phyloP scores from a whole-genome alignment of 129 eudicot genomes.

The Erigeron canadensis region DNA sequence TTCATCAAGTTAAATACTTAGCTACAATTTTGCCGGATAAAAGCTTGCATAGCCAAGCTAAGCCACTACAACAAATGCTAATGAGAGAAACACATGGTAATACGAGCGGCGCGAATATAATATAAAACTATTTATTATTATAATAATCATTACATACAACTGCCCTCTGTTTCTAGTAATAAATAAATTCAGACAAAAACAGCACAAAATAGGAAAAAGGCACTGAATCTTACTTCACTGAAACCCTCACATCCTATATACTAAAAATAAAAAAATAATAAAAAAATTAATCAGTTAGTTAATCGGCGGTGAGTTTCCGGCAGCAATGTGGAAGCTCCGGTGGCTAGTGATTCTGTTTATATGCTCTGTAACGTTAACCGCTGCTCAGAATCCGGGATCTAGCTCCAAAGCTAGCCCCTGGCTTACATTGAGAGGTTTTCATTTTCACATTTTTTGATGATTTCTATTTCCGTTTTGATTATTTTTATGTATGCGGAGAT shows the following conservation, averaged over 20 bases:
- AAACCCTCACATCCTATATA: constrained; percentile 20
- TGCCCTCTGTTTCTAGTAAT: constrained; percentile 18
- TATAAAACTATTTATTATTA: background rate
- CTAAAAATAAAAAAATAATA: background rate
- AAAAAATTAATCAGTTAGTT: background rate
- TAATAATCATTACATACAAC: constrained; percentile 23
- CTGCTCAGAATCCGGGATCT: constrained; percentile 30
- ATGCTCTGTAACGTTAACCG: constrained; percentile 26
- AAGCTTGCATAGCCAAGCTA: constrained; percentile 6
- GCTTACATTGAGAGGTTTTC: constrained; percentile 29
- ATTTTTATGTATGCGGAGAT: background rate
- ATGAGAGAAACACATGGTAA: background rate
- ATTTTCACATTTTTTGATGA: background rate
- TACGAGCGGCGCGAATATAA: constrained; percentile 8
- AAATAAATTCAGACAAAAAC: constrained; percentile 3
- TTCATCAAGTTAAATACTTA: too few relatives aligned
- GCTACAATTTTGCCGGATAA: too few relatives aligned
- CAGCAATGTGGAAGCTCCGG: constrained; percentile 37
- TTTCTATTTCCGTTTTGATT: constrained; percentile 3
- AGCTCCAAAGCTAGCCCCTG: constrained; percentile 21
- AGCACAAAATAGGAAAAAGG: background rate
- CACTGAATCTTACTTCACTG: constrained; percentile 13
- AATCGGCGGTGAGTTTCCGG: constrained; percentile 26
- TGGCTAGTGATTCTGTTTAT: constrained; percentile 24
- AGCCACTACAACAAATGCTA: background rate